phyloP scores from a whole-genome alignment of 306 rosid species.

The Cicer chorassanicum region DNA sequence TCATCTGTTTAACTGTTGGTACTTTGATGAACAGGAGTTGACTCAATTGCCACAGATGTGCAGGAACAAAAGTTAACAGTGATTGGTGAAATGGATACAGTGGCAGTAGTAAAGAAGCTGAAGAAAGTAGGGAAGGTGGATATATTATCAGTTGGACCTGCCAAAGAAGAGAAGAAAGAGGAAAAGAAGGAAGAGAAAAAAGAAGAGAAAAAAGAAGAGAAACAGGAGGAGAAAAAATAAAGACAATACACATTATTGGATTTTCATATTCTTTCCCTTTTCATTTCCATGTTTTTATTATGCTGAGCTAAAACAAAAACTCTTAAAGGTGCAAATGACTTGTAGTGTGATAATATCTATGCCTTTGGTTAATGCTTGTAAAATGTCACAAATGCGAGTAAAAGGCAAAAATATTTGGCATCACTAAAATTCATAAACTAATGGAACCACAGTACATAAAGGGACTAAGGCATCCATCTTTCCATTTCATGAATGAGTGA shows the following conservation, averaged over 20 bases:
- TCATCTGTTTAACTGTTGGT: neutral
- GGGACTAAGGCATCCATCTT: neutral
- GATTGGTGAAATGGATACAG: slow-evolving; percentile 90
- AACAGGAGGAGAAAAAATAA: slow-evolving; percentile 54
- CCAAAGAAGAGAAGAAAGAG: slow-evolving; percentile 73
- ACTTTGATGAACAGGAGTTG: slow-evolving; percentile 67
- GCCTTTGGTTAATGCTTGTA: slow-evolving; percentile 7
- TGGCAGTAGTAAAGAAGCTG: slow-evolving; percentile 90
- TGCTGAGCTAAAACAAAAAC: neutral
- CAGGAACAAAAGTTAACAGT: slow-evolving; percentile 89
- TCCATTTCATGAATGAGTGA: neutral
- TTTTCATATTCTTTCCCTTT: slow-evolving; percentile 33
- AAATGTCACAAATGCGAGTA: neutral
- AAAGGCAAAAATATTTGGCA: neutral
- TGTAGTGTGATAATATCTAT: slow-evolving; percentile 14
- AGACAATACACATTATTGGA: slow-evolving; percentile 8
- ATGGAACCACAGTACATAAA: slow-evolving; percentile 4
- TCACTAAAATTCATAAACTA: neutral
- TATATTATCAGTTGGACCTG: slow-evolving; percentile 86
- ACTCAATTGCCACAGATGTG: slow-evolving; percentile 88
- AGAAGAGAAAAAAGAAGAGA: slow-evolving; percentile 43
- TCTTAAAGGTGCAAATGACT: slow-evolving; percentile 6
- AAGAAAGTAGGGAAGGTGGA: slow-evolving; percentile 98
- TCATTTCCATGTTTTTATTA: neutral
- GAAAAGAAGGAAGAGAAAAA: slow-evolving; percentile 41